A percentile compares a stretch with the other conserved stretches of the same genome.
Evolutionary conservation across 371 early-diverging fungal genomes (phyloP).

Genomic region (Synchytrium microbalum): DNA sequence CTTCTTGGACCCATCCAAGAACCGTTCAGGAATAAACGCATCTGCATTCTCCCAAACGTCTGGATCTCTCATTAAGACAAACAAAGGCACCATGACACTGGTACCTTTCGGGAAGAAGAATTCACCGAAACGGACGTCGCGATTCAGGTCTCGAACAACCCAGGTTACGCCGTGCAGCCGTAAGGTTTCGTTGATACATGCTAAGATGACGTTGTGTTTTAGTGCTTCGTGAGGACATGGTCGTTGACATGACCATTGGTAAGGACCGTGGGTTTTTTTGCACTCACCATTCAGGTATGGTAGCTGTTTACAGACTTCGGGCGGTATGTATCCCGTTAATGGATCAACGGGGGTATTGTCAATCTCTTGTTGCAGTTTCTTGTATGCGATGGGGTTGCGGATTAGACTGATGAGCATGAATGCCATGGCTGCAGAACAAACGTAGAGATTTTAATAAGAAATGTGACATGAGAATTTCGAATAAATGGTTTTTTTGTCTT

Average conservation of each 20-base stretch:
- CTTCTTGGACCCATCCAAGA: background rate
- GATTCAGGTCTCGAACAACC: background rate
- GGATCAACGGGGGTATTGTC: background rate
- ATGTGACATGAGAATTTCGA: too few species aligned
- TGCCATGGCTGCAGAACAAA: background rate
- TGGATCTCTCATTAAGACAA: background rate
- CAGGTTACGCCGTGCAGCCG: background rate
- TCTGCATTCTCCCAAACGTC: background rate
- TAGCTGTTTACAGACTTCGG: background rate
- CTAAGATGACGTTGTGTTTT: background rate
- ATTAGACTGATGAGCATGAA: background rate
- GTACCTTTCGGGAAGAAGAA: background rate
- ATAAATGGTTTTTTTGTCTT: too few species aligned
- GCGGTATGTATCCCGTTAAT: background rate
- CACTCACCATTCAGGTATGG: background rate
- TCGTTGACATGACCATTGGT: too few species aligned
- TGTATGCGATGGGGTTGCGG: background rate
- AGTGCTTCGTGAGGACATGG: too few species aligned
- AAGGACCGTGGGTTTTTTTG: too few species aligned
- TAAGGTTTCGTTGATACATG: background rate
- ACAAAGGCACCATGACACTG: background rate
- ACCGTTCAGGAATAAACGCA: background rate
- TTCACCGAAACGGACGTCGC: background rate
- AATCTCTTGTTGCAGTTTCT: background rate
- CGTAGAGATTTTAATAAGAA: too few species aligned